Percentiles rank a stretch among this genome's conserved stretches.
These are phyloP conservation scores for Protea cynaroides DNA, from an alignment of 164 flowering plant genomes.

Conservation along the genomic window DNA sequence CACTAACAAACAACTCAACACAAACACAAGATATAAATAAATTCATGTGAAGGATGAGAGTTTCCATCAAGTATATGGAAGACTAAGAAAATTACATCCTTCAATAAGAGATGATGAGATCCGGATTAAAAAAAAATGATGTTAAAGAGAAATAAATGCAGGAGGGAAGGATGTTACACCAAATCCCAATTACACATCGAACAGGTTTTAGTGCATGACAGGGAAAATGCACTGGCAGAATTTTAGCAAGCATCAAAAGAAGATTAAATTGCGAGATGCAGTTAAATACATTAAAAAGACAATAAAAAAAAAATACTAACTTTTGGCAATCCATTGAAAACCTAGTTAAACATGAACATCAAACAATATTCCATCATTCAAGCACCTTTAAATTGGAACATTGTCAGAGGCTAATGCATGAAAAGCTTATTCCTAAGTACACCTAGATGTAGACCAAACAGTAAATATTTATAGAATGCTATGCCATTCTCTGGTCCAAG, in stretches of 20 bases:
- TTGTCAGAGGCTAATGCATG: not conserved
- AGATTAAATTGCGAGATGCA: not conserved
- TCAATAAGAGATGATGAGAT: slow-evolving; percentile 2
- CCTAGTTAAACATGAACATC: not conserved
- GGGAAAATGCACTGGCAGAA: too few relatives aligned
- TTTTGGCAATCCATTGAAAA: too few relatives aligned
- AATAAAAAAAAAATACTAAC: too few relatives aligned
- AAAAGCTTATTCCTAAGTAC: too few relatives aligned
- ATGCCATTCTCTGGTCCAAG: too few relatives aligned
- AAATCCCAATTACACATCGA: too few relatives aligned
- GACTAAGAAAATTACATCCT: slow-evolving; percentile 1
- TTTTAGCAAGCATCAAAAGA: not conserved
- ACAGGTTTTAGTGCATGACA: too few relatives aligned
- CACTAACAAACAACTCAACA: not conserved
- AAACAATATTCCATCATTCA: not conserved
- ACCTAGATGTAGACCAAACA: too few relatives aligned
- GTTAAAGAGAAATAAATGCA: not conserved
- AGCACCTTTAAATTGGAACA: not conserved
- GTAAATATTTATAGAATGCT: too few relatives aligned
- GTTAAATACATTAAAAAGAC: too few relatives aligned
- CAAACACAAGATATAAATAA: not conserved
- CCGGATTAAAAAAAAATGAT: not conserved
- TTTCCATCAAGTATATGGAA: slow-evolving; percentile 7
- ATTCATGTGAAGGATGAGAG: not conserved
- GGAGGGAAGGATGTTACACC: not conserved